Conservation (phyloP, 106 monocot species). For the Acorus calamus region DNA sequence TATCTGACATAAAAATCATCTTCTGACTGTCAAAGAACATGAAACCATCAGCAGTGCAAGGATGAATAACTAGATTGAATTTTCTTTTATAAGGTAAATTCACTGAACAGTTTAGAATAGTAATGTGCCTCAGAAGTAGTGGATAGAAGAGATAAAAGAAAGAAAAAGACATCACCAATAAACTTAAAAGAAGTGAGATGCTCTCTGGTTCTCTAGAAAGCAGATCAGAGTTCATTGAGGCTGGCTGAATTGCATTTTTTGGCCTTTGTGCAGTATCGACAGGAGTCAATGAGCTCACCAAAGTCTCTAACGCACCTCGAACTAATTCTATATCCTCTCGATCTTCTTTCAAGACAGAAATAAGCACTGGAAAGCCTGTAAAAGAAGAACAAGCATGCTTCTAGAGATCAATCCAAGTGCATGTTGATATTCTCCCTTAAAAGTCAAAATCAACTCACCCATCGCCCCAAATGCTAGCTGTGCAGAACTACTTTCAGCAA, state of each 20-base stretch:
- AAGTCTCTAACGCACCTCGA: slow-evolving; percentile 85
- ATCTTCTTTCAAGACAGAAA: slow-evolving; percentile 83
- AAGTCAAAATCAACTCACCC: slow-evolving; percentile 20
- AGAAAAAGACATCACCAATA: slow-evolving; percentile 49
- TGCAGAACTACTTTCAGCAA: slow-evolving; percentile 86
- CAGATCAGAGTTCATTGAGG: slow-evolving; percentile 79
- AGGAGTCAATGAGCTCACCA: slow-evolving; percentile 87
- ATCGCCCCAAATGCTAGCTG: slow-evolving; percentile 91
- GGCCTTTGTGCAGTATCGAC: slow-evolving; percentile 41
- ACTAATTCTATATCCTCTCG: slow-evolving; percentile 88
- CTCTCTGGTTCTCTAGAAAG: slow-evolving; percentile 88
- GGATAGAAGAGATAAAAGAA: not conserved
- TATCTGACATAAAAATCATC: slow-evolving; percentile 96
- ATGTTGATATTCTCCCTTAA: too few species aligned
- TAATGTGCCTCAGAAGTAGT: not conserved
- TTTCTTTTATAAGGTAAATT: too few species aligned
- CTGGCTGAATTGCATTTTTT: slow-evolving; percentile 79
- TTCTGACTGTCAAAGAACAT: slow-evolving; percentile 54
- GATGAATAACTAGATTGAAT: too few species aligned
- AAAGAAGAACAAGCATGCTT: slow-evolving; percentile 1
- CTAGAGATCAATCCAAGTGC: too few species aligned
- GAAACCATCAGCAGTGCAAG: too few species aligned
- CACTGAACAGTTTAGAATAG: not conserved
- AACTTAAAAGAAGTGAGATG: slow-evolving; percentile 84
- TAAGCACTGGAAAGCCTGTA: slow-evolving; percentile 77